phyloP scores from a whole-genome alignment of 2,329 filamentous ascomycete species.

The Thelonectria blattea region DNA sequence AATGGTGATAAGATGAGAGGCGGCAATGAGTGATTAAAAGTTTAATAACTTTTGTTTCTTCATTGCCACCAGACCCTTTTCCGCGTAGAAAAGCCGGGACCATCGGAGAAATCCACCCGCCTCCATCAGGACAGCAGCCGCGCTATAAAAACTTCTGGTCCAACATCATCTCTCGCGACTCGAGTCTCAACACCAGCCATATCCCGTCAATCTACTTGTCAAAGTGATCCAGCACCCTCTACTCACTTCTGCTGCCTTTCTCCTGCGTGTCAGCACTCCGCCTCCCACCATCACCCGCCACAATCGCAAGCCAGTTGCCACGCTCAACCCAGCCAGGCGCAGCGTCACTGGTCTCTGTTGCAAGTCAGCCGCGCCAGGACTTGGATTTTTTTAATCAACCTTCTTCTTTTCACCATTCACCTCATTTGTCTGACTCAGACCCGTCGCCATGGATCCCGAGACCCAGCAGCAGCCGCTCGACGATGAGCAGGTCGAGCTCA shows the following conservation, averaged over 20 bases:
- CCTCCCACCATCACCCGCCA: slow-evolving; percentile 2
- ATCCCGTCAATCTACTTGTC: not conserved
- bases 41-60: slow-evolving; percentile 7
- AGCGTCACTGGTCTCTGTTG: not conserved
- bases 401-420: not conserved
- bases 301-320: slow-evolving; percentile 4
- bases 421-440: not conserved
- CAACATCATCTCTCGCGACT: slow-evolving; percentile 26
- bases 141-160: slow-evolving; percentile 36
- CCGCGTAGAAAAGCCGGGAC: slow-evolving; percentile 22
- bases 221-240: not conserved
- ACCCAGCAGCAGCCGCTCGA: slow-evolving; percentile 37
- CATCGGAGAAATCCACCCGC: slow-evolving; percentile 27
- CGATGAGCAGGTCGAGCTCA: slow-evolving; percentile 40
- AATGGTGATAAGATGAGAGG: slow-evolving; percentile 1
- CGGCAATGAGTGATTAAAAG: slow-evolving; percentile 20
- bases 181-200: slow-evolving; percentile 11
- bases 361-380: not conserved
- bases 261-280: slow-evolving; percentile 4
- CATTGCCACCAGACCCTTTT: slow-evolving; percentile 19
- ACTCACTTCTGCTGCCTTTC: not conserved
- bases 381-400: not conserved
- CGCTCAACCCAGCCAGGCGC: slow-evolving; percentile 6
- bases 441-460: slow-evolving; percentile 32
- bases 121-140: slow-evolving; percentile 18